Conservation (phyloP, 306 rosid genomes). For the Pachyrhizus erosus region DNA sequence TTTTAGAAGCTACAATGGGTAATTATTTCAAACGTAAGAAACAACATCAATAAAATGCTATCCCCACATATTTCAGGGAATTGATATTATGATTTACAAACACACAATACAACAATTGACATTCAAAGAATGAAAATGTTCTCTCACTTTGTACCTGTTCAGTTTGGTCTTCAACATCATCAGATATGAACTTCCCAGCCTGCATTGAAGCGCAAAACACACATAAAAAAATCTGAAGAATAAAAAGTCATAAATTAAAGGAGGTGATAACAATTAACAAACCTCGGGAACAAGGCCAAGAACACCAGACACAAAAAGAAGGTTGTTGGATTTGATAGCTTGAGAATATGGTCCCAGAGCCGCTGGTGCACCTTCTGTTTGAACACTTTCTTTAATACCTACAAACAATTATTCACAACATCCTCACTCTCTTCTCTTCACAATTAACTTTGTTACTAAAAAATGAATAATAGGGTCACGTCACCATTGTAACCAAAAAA, state of each 20-base stretch:
- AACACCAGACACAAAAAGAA: conserved; percentile 77
- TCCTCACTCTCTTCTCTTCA: not conserved
- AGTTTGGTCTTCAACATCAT: conserved; percentile 77
- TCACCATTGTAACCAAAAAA: not conserved
- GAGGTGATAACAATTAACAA: conserved; percentile 3
- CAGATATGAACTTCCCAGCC: conserved; percentile 83
- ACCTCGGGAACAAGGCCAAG: conserved; percentile 91
- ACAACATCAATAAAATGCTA: not conserved
- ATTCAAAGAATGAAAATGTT: not conserved
- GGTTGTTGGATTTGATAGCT: conserved; percentile 79
- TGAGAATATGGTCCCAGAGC: conserved; percentile 93
- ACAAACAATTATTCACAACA: conserved; percentile 5
- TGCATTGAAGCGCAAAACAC: conserved; percentile 36
- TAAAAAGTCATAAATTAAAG: not conserved
- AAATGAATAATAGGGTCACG: not conserved
- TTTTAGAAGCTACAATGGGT: conserved; percentile 64
- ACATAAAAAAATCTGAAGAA: conserved; percentile 4
- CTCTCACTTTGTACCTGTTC: conserved; percentile 63
- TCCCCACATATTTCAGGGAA: not conserved
- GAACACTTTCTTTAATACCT: conserved; percentile 76
- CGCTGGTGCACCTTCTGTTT: conserved; percentile 81
- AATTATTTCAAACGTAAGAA: not conserved
- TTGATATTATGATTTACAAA: not conserved
- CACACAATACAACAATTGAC: not conserved
- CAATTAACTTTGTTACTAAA: not conserved